These are phyloP conservation scores for Bruguiera gymnorhiza DNA, from an alignment of 345 rosid genomes.

Conservation along the genomic window DNA sequence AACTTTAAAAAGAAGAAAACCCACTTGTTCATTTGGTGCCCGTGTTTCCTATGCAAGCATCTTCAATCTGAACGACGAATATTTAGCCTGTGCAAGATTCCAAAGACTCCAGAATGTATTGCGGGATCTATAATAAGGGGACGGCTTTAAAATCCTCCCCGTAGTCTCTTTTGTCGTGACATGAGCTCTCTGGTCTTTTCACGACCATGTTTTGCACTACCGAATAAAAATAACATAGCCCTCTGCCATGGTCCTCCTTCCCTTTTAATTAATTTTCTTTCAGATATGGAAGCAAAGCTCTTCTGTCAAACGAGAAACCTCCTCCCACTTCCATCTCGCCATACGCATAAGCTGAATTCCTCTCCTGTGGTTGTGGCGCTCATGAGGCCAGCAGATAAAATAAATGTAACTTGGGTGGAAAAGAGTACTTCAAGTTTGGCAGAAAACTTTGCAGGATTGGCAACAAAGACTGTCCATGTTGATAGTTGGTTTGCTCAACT, in stretches of 20 bases:
- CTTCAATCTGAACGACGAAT: not conserved
- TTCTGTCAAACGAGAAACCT: slow-evolving; percentile 14
- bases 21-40: too few species aligned
- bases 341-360: not conserved
- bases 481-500: slow-evolving; percentile 54
- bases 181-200: not conserved
- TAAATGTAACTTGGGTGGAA: slow-evolving; percentile 12
- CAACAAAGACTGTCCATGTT: slow-evolving; percentile 29
- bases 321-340: not conserved
- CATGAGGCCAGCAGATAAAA: slow-evolving; percentile 25
- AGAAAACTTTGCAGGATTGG: slow-evolving; percentile 4
- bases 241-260: too few species aligned
- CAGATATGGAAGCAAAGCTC: slow-evolving; percentile 35
- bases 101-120: not conserved
- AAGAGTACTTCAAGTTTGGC: slow-evolving; percentile 9
- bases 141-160: not conserved
- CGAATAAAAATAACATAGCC: not conserved
- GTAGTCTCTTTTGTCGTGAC: not conserved
- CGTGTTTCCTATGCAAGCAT: slow-evolving; percentile 1
- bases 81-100: not conserved
- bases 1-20: too few species aligned
- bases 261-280: not conserved
- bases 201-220: not conserved
- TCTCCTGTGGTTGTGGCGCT: slow-evolving; percentile 33
- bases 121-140: not conserved